A percentile compares a stretch with the other conserved stretches of the same genome.
These are phyloP conservation scores for Podaxis pistillaris DNA, from an alignment of 768 basidiomycete genomes.

Conservation along the genomic window DNA sequence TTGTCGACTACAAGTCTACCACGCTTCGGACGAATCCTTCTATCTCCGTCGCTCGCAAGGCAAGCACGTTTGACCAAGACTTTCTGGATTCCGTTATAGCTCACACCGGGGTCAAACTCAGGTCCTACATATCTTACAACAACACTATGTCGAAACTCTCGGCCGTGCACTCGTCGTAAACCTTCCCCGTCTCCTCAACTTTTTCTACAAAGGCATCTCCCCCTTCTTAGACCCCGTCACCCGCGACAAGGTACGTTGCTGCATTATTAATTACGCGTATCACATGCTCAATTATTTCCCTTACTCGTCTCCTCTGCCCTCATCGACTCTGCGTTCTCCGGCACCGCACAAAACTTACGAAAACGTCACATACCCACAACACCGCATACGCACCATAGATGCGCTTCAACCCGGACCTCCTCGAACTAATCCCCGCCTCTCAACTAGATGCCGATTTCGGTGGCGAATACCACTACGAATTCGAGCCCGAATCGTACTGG, in stretches of 20 bases:
- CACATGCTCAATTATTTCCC: background rate
- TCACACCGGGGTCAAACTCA: conserved; percentile 18
- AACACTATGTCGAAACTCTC: conserved; percentile 87
- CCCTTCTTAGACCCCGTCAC: conserved; percentile 90
- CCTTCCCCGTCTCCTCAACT: conserved; percentile 68
- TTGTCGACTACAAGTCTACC: conserved; percentile 84
- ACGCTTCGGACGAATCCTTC: conserved; percentile 84
- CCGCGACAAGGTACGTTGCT: conserved; percentile 65
- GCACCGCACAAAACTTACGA: background rate
- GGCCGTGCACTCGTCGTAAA: conserved; percentile 84
- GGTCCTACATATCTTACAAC: conserved; percentile 78
- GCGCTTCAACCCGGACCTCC: conserved; percentile 84
- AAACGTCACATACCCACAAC: background rate
- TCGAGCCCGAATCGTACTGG: conserved; percentile 77
- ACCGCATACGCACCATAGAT: conserved; percentile 43
- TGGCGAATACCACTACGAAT: conserved; percentile 71
- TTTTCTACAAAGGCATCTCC: conserved; percentile 81
- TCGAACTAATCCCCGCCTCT: conserved; percentile 67
- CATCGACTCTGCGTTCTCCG: background rate
- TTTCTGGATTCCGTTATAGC: background rate
- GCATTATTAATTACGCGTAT: background rate
- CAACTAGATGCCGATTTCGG: conserved; percentile 87
- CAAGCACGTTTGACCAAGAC: conserved; percentile 18
- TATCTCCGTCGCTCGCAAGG: conserved; percentile 76
- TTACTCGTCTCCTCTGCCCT: conserved; percentile 2